Evolutionary conservation across 1,284 basidiomycete genomes (phyloP).

Genomic region (Thecaphora thlaspeos): DNA sequence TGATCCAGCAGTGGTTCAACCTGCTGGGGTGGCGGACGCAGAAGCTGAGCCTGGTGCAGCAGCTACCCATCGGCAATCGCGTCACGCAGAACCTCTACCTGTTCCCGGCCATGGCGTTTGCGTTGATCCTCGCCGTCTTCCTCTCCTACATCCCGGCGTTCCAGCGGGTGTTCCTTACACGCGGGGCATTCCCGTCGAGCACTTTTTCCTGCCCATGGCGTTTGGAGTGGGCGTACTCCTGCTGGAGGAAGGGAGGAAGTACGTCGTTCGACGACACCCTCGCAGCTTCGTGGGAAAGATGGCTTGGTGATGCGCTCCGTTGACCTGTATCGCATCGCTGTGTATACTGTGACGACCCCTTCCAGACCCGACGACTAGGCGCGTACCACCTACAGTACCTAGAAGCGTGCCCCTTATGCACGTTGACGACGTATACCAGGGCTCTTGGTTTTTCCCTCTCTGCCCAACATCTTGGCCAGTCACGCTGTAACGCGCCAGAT

Average conservation of each 20-base stretch:
- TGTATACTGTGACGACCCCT: background rate
- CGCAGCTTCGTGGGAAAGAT: conserved; percentile 47
- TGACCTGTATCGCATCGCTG: background rate
- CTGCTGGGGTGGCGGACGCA: conserved; percentile 61
- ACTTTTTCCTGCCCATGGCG: conserved; percentile 62
- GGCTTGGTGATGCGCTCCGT: conserved; percentile 41
- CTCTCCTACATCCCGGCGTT: conserved; percentile 39
- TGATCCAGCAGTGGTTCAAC: conserved; percentile 68
- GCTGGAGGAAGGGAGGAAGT: conserved; percentile 56
- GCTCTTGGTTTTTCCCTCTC: too few relatives aligned
- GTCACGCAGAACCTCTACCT: conserved; percentile 33
- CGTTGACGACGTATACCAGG: too few relatives aligned
- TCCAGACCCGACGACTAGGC: too few relatives aligned
- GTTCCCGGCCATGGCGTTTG: conserved; percentile 27
- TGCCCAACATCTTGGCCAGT: too few relatives aligned
- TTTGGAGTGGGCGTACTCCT: conserved; percentile 58
- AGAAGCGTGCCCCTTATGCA: too few relatives aligned
- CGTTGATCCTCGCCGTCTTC: conserved; percentile 42
- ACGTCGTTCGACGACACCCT: conserved; percentile 45
- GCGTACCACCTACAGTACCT: too few relatives aligned
- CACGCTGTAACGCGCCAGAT: too few relatives aligned
- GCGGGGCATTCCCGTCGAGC: conserved; percentile 61
- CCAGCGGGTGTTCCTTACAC: conserved; percentile 25
- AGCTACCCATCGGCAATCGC: conserved; percentile 28
- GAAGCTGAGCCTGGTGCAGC: conserved; percentile 60